A percentile compares a stretch with the other conserved stretches of the same genome.
Evolutionary conservation across 208 protist genomes (phyloP).

Genomic region (Vickermania spadyakhi): DNA sequence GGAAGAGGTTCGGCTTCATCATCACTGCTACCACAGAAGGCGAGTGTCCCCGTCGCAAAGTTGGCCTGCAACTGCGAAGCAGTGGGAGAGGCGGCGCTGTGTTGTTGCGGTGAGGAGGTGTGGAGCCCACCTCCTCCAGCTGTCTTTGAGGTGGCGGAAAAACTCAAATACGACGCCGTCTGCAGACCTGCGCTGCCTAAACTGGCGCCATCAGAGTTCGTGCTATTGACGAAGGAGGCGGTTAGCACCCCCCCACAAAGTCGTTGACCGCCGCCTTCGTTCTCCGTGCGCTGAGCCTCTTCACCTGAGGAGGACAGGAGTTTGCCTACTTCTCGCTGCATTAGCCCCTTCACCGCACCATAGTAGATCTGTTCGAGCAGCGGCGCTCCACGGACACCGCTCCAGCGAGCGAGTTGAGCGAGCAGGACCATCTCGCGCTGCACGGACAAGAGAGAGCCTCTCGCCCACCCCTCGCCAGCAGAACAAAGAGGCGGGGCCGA

Average conservation of each 20-base stretch:
- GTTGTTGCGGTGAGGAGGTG: background rate
- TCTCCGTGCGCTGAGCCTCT: background rate
- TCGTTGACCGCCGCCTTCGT: no score
- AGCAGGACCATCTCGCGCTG: background rate
- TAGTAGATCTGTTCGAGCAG: background rate
- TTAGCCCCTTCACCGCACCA: background rate
- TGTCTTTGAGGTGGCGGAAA: no score
- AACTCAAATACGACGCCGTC: no score
- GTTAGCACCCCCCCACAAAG: no score
- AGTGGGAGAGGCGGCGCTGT: background rate
- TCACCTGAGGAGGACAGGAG: no score
- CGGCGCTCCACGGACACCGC: background rate
- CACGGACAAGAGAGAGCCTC: background rate
- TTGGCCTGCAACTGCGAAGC: constrained; percentile 1
- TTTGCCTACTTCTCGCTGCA: background rate
- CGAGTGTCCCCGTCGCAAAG: constrained; percentile 1
- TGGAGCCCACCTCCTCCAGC: no score
- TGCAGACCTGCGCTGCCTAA: no score
- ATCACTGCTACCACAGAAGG: background rate
- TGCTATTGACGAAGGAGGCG: no score
- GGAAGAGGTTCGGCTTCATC: background rate
- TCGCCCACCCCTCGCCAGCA: no score
- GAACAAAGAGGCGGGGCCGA: background rate
- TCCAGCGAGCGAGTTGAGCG: background rate
- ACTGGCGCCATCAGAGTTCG: background rate